These are phyloP conservation scores for Pichia exigua DNA, from an alignment of 805 yeast genomes.

Conservation along the genomic window DNA sequence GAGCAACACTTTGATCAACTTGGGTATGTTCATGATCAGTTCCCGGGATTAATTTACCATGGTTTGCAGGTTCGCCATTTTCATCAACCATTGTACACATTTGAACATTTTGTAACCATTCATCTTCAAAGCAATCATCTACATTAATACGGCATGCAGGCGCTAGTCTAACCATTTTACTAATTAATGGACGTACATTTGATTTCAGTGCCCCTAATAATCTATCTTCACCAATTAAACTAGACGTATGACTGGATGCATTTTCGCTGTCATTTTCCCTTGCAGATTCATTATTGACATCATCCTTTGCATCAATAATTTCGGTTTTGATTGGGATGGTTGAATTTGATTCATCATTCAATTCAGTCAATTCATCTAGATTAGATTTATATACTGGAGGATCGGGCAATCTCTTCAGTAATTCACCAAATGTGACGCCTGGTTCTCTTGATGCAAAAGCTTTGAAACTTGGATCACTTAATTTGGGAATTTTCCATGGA, in stretches of 20 bases:
- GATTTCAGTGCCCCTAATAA: conserved; percentile 62
- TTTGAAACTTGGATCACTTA: conserved; percentile 75
- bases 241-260: conserved; percentile 45
- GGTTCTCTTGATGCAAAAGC: conserved; percentile 69
- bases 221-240: conserved; percentile 63
- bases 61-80: conserved; percentile 24
- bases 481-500: conserved; percentile 91
- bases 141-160: conserved; percentile 81
- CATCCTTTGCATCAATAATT: conserved; percentile 10
- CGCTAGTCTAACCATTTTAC: conserved; percentile 74
- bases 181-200: conserved; percentile 58
- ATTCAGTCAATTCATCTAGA: background rate
- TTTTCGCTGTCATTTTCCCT: conserved; percentile 8
- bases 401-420: conserved; percentile 48
- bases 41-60: conserved; percentile 35
- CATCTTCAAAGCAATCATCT: conserved; percentile 68
- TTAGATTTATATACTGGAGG: conserved; percentile 29
- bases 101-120: conserved; percentile 55
- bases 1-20: conserved; percentile 92
- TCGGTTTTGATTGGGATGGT: background rate
- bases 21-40: conserved; percentile 73
- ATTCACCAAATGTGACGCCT: conserved; percentile 57
- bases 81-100: conserved; percentile 60
- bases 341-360: background rate
- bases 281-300: background rate